These are phyloP conservation scores for Trichosporon sp. DNA, from an alignment of 1,284 basidiomycete species.

Conservation along the genomic window DNA sequence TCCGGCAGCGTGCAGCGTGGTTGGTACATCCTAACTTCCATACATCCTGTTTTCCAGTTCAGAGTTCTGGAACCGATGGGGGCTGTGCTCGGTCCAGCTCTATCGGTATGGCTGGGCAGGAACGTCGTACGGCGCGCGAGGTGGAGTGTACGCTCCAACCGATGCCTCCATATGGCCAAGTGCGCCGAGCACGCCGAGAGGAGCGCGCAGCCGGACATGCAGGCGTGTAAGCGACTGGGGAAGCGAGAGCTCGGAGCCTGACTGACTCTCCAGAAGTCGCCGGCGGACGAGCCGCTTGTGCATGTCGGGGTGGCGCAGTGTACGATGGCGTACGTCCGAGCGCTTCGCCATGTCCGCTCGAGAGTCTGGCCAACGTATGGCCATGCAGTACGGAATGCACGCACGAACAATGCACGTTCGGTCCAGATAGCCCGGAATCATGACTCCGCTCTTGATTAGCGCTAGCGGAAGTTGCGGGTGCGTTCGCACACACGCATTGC, in stretches of 20 bases:
- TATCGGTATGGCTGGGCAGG: background rate
- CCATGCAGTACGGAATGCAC: background rate
- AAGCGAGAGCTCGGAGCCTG: too few species aligned
- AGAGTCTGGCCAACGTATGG: background rate
- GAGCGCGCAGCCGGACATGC: too few species aligned
- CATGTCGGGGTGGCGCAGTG: background rate
- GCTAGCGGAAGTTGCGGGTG: background rate
- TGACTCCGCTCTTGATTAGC: background rate
- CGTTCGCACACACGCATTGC: background rate
- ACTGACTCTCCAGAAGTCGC: background rate
- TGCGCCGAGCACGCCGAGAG: slow-evolving; percentile 1
- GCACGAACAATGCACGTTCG: too few species aligned
- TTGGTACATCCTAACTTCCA: too few species aligned
- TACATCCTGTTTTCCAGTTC: background rate
- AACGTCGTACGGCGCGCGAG: background rate
- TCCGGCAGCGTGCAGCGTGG: too few species aligned
- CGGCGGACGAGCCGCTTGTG: too few species aligned
- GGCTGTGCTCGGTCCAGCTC: background rate
- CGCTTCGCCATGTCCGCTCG: background rate
- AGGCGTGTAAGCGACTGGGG: too few species aligned
- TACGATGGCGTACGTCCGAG: background rate
- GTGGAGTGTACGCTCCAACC: background rate
- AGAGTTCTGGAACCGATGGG: background rate
- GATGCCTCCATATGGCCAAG: background rate
- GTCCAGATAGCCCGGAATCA: background rate